phyloP scores from a whole-genome alignment of 495 filamentous ascomycete species.

The Rhypophila decipiens region DNA sequence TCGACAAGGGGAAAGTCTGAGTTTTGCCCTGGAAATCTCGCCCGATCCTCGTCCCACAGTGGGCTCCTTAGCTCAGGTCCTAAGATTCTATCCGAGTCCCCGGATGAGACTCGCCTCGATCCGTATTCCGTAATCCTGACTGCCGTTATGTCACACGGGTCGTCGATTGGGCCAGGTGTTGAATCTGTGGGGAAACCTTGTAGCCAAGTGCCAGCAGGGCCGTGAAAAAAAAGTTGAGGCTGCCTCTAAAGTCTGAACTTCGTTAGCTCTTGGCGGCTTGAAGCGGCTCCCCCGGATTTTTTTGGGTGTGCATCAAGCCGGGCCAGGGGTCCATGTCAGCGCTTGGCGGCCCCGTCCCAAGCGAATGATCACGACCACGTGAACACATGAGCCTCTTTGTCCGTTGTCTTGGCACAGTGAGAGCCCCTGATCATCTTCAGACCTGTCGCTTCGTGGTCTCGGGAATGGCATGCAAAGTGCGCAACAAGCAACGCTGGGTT shows the following conservation, averaged over 20 bases:
- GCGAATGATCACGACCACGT: conserved; percentile 26
- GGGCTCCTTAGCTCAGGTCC: no score
- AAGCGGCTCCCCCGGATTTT: conserved; percentile 20
- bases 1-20: no score
- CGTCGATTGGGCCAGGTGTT: neutral
- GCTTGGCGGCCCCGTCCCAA: conserved; percentile 1
- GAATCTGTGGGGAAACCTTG: conserved; percentile 11
- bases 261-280: conserved; percentile 15
- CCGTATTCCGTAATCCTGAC: no score
- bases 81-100: no score
- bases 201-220: no score
- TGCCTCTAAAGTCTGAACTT: neutral
- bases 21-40: no score
- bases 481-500: no score
- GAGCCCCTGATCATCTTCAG: neutral
- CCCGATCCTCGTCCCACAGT: no score
- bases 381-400: conserved; percentile 16
- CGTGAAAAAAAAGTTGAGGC: neutral
- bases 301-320: neutral
- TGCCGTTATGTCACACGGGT: neutral
- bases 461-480: no score
- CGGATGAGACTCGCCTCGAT: no score
- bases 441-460: no score
- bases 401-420: conserved; percentile 1
- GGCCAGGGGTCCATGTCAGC: no score